These are phyloP conservation scores for Aspergillus egyptiacus DNA, from an alignment of 495 filamentous ascomycete species.

Conservation along the genomic window DNA sequence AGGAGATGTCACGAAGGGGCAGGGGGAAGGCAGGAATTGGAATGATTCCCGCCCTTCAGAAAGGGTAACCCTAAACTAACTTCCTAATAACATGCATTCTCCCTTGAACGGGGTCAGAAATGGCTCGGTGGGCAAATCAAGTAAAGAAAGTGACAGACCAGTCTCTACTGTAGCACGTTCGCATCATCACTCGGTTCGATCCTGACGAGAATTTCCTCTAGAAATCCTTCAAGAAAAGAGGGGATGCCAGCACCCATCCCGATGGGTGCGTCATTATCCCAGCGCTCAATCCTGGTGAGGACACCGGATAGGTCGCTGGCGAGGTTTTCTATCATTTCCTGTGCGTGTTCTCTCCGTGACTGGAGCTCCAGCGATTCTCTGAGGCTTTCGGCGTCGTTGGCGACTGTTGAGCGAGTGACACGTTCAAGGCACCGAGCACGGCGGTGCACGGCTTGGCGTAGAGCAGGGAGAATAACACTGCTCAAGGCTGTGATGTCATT, in stretches of 20 bases:
- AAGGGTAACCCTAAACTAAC: too few relatives aligned
- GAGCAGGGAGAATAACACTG: slow-evolving; percentile 82
- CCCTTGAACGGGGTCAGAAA: too few relatives aligned
- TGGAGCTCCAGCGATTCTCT: slow-evolving; percentile 17
- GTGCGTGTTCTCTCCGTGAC: slow-evolving; percentile 59
- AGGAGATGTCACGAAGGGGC: too few relatives aligned
- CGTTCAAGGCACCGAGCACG: slow-evolving; percentile 42
- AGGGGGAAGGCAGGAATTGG: too few relatives aligned
- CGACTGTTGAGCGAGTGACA: slow-evolving; percentile 9
- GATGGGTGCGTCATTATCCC: slow-evolving; percentile 75
- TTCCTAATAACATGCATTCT: too few relatives aligned
- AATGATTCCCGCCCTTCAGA: too few relatives aligned
- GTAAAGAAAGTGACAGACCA: slow-evolving; percentile 1
- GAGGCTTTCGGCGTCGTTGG: slow-evolving; percentile 6
- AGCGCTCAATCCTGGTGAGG: slow-evolving; percentile 81
- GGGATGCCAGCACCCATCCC: slow-evolving; percentile 86
- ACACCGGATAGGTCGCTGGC: slow-evolving; percentile 69
- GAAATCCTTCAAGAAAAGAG: slow-evolving; percentile 80
- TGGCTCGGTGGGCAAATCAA: neutral
- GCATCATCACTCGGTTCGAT: slow-evolving; percentile 80
- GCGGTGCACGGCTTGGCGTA: slow-evolving; percentile 80
- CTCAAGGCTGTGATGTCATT: slow-evolving; percentile 57
- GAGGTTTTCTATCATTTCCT: slow-evolving; percentile 72
- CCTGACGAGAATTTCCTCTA: slow-evolving; percentile 91
- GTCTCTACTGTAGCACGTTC: slow-evolving; percentile 2